A percentile compares a stretch with the other conserved stretches of the same genome.
These are phyloP conservation scores for Allium cepa DNA, from an alignment of 106 monocot genomes.

Conservation along the genomic window DNA sequence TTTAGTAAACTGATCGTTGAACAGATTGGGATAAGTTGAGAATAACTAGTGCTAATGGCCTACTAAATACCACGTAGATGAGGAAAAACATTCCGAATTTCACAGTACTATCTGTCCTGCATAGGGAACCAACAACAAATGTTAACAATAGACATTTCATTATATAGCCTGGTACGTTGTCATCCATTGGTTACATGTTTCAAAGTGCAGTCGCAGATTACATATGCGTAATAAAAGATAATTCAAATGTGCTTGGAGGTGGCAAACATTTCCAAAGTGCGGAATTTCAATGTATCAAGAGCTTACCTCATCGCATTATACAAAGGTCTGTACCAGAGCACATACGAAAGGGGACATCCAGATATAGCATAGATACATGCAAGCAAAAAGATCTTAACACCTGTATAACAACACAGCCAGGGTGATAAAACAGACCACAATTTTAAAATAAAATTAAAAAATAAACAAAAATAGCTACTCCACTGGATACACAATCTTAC, in stretches of 20 bases:
- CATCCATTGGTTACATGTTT: too few species aligned
- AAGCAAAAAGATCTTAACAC: slow-evolving; percentile 90
- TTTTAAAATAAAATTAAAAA: background rate
- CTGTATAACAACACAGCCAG: slow-evolving; percentile 11
- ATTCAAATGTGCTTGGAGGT: background rate
- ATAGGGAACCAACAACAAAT: background rate
- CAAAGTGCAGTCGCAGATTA: background rate
- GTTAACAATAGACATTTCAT: background rate
- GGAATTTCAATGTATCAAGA: background rate
- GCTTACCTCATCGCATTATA: slow-evolving; percentile 80
- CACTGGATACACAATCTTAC: slow-evolving; percentile 7
- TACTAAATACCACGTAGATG: slow-evolving; percentile 51
- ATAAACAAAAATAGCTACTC: background rate
- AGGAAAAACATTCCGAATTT: slow-evolving; percentile 93
- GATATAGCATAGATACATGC: slow-evolving; percentile 74
- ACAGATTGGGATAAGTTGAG: background rate
- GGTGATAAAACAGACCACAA: background rate
- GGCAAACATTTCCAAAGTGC: background rate
- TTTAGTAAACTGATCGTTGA: background rate
- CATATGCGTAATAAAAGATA: background rate
- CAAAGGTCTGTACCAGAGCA: slow-evolving; percentile 88
- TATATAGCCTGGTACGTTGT: too few species aligned
- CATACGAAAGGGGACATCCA: slow-evolving; percentile 80
- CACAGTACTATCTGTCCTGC: slow-evolving; percentile 87
- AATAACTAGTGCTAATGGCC: slow-evolving; percentile 1